Evolutionary conservation across 306 rosid species (phyloP).

Genomic region (Malus fusca): DNA sequence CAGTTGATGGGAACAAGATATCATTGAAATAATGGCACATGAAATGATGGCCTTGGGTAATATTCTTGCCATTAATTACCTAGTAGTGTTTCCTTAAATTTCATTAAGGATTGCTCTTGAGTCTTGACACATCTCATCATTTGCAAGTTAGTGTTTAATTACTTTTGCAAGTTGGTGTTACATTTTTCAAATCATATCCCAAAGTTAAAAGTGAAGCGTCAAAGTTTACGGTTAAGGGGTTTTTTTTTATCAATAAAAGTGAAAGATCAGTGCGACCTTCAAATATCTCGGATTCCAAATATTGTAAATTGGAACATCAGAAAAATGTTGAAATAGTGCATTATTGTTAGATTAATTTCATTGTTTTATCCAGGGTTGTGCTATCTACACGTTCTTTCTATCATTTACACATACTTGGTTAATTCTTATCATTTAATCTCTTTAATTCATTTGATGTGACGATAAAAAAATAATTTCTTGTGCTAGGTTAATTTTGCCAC

Average conservation of each 20-base stretch:
- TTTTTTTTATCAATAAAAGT: too few species aligned
- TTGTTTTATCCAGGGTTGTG: too few species aligned
- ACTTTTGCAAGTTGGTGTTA: neutral
- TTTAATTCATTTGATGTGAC: too few species aligned
- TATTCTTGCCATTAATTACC: neutral
- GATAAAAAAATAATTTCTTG: too few species aligned
- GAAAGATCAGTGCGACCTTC: neutral
- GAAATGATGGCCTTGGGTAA: neutral
- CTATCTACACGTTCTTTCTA: too few species aligned
- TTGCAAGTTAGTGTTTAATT: neutral
- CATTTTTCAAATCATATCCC: neutral
- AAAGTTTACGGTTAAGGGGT: neutral
- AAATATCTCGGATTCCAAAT: neutral
- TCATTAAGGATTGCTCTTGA: neutral
- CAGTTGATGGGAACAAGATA: constrained; percentile 2
- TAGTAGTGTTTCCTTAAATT: neutral
- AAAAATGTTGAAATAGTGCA: neutral
- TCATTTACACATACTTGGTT: too few species aligned
- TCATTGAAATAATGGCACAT: neutral
- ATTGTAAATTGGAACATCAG: neutral
- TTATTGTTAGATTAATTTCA: neutral
- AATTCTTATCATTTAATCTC: too few species aligned
- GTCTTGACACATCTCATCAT: neutral
- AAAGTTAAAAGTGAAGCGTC: neutral
- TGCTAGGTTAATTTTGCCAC: neutral